A percentile compares a stretch with the other conserved stretches of the same genome.
Conservation (phyloP, 345 rosid species). For the Rhodamnia rubescens region DNA sequence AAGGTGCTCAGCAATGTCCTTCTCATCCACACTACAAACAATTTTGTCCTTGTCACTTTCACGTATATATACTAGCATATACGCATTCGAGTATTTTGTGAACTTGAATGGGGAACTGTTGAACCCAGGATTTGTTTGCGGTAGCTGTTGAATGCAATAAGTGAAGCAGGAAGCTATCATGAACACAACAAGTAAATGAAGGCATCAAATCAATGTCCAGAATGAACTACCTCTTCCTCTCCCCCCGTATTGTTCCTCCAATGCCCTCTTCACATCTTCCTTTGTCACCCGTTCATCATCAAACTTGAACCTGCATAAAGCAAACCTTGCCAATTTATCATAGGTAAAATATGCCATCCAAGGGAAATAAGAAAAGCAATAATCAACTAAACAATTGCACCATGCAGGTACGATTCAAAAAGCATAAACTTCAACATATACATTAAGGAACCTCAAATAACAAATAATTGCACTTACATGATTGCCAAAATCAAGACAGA, state of each 20-base stretch:
- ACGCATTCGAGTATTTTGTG: conserved; percentile 47
- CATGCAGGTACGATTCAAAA: neutral
- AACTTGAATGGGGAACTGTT: conserved; percentile 44
- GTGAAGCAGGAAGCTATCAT: neutral
- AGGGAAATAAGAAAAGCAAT: neutral
- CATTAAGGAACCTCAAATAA: neutral
- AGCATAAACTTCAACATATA: neutral
- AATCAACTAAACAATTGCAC: neutral
- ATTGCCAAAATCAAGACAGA: neutral
- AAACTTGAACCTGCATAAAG: conserved; percentile 29
- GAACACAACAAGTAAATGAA: neutral
- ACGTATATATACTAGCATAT: conserved; percentile 46
- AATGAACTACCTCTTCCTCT: conserved; percentile 32
- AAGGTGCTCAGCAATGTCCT: conserved; percentile 45
- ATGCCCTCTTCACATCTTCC: conserved; percentile 40
- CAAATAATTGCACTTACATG: neutral
- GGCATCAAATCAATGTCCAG: neutral
- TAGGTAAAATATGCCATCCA: neutral
- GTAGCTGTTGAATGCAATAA: conserved; percentile 17
- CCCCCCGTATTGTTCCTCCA: conserved; percentile 55
- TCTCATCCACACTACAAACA: conserved; percentile 43
- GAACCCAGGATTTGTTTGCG: conserved; percentile 47
- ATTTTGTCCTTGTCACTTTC: conserved; percentile 50
- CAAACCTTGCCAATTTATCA: neutral
- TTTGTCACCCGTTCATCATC: conserved; percentile 52